These are phyloP conservation scores for Eucalyptus pauciflora DNA, from an alignment of 345 rosid species.

Conservation along the genomic window DNA sequence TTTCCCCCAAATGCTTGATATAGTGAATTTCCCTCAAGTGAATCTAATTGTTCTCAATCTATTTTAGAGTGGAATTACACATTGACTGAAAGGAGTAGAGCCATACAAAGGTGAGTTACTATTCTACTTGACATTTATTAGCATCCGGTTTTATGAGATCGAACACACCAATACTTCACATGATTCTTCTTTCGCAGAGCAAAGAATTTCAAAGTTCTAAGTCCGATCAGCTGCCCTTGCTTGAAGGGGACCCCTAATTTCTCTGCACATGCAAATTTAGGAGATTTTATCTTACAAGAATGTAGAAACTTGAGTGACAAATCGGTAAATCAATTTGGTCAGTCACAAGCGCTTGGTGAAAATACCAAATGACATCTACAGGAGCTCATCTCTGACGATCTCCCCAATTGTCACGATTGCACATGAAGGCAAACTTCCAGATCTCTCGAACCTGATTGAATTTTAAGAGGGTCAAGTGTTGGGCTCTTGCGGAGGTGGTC, in stretches of 20 bases:
- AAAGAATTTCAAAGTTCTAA: too few relatives aligned
- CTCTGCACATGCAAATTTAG: neutral
- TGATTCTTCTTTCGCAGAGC: too few relatives aligned
- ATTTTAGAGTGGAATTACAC: neutral
- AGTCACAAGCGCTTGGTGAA: neutral
- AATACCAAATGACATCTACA: neutral
- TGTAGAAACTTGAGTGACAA: rapidly evolving
- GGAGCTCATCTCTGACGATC: neutral
- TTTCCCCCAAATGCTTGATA: rapidly evolving
- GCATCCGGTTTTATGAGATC: neutral
- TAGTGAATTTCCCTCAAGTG: rapidly evolving
- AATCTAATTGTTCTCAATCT: neutral
- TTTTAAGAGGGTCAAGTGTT: neutral
- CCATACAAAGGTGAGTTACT: neutral
- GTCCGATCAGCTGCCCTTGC: neutral
- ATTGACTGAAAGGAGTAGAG: neutral
- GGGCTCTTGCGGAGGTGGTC: rapidly evolving
- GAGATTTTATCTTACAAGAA: neutral
- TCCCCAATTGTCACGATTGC: neutral
- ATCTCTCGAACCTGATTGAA: neutral
- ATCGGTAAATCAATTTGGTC: neutral
- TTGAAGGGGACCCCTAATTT: neutral
- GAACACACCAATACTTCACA: too few relatives aligned
- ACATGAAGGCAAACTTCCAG: neutral
- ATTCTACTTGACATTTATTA: neutral